phyloP scores from a whole-genome alignment of 208 protist genomes.

The Leishmania braziliensis region DNA sequence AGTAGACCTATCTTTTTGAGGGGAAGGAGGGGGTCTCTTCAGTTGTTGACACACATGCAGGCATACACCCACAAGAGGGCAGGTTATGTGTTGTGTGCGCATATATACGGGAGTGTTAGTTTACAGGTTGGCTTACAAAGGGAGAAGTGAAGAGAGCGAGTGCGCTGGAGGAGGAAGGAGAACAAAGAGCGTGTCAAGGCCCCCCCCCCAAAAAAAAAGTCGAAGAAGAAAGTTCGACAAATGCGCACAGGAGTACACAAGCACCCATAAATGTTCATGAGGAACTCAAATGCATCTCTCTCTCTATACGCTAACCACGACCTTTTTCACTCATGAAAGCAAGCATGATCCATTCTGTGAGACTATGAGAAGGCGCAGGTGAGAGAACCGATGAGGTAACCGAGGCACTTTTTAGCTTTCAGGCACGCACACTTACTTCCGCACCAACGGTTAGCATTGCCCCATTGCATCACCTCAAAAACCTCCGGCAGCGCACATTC shows the following conservation, averaged over 20 bases:
- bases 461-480: background rate
- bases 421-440: no score
- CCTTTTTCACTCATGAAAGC: background rate
- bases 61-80: background rate
- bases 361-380: background rate
- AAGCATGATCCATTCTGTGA: background rate
- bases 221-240: background rate
- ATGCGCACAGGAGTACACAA: background rate
- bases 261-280: background rate
- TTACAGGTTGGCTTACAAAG: background rate
- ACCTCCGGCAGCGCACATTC: background rate
- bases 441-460: no score
- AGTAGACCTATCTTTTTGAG: no score
- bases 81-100: background rate
- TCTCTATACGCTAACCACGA: background rate
- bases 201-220: background rate
- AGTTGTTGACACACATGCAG: background rate
- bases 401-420: background rate
- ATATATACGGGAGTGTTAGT: background rate
- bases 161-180: background rate
- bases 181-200: no score
- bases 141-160: background rate
- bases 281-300: background rate
- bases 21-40: no score
- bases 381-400: background rate